Base-by-base conservation (phyloP, 1,284 basidiomycete species). In the Irpex sp. region DNA sequence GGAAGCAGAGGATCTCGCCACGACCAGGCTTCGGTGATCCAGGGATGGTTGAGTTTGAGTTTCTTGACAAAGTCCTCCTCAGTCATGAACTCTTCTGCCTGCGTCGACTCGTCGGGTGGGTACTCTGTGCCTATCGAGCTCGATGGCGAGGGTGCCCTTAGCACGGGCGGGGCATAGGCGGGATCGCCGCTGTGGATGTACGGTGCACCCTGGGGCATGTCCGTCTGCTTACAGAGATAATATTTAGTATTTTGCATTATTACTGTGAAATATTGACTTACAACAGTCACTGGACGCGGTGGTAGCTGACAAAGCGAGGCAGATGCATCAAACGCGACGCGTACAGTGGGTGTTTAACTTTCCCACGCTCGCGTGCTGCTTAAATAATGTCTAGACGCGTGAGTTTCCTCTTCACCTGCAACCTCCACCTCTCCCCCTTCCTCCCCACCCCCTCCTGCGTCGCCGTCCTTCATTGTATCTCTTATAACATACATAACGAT, bases 101-200 rank as follows among this genome's bases (percentile, higher is more conserved):
- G 71, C 14, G 77, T 77, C 1, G 86, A 87, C 66, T 85, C 82
- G 69, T 90, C 88, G 23, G 77, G 77, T 6, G 78, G 81, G 61
- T 88, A 86, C 7, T 80, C 75, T 35, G 87, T 88, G 58, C 85
- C 87, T 49, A 91, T 80, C 5, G 88, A 88, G 64, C 85, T 88
- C 14, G 86, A 82, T 18, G 88, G 88, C 3, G 88, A 90, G 1
- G 87, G 80, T 5, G 83, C 79, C 19, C 87, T 84, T 42, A 88
- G 77, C 54, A 88, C 79, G 8, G 87, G 86, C 5, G 84, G 78
- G 18, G 83, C 84, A 66, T 90, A 90, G 9, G 72, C 72, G 4
- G 75, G 68, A 56, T 77, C 74, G 33, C 69, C 70, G 10, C 71
- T 70, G 55, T 74, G 73, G n/a, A 75, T 69, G 64, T 72, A 68